Conservation (phyloP, 2,329 filamentous ascomycete genomes). For the Phyllosticta ampelicida region DNA sequence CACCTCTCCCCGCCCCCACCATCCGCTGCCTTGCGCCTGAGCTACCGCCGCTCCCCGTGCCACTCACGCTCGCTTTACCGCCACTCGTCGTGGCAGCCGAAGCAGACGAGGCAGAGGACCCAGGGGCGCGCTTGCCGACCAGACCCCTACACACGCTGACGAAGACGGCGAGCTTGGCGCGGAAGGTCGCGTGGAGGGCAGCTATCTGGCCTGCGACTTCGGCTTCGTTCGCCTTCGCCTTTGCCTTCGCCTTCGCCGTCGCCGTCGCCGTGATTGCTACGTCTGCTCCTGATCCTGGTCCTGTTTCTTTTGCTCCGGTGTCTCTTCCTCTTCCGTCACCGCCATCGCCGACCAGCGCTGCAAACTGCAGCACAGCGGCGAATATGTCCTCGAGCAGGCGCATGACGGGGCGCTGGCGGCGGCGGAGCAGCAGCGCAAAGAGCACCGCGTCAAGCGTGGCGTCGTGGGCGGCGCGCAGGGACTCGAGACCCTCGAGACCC, state of each 20-base stretch:
- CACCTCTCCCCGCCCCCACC: constrained; percentile 36
- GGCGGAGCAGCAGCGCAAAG: constrained; percentile 60
- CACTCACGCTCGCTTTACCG: not conserved
- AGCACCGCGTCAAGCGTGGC: constrained; percentile 64
- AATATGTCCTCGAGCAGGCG: constrained; percentile 70
- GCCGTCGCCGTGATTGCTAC: constrained; percentile 20
- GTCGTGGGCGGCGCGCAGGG: constrained; percentile 60
- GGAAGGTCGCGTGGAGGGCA: constrained; percentile 53
- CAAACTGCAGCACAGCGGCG: constrained; percentile 58
- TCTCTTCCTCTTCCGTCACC: constrained; percentile 14
- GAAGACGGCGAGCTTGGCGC: constrained; percentile 63
- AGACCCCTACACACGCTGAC: constrained; percentile 59
- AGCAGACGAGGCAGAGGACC: constrained; percentile 21
- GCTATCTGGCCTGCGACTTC: constrained; percentile 48
- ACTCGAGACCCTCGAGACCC: constrained; percentile 50
- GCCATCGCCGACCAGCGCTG: constrained; percentile 23
- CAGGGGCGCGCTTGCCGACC: constrained; percentile 48
- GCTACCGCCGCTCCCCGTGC: not conserved
- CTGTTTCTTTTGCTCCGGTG: no score
- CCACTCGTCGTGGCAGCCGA: constrained; percentile 13
- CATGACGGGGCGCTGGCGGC: constrained; percentile 62
- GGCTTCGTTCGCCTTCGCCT: constrained; percentile 30
- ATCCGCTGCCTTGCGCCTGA: not conserved
- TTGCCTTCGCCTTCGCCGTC: constrained; percentile 18
- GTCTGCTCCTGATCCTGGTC: no score